Evolutionary conservation across 139 green algal species (phyloP).

Genomic region (Chlorella sp.): DNA sequence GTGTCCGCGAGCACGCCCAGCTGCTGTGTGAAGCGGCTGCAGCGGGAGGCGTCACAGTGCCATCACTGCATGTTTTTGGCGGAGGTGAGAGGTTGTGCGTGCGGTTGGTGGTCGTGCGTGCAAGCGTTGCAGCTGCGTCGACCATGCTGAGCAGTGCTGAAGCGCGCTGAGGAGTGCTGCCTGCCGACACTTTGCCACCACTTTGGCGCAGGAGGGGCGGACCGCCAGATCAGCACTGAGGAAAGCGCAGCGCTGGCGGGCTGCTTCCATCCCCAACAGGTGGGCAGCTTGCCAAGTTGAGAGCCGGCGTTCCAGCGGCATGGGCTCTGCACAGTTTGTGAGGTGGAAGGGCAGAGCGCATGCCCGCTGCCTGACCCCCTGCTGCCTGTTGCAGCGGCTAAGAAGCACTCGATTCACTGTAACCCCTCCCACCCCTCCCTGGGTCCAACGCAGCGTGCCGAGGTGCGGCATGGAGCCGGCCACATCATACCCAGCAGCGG

Average conservation of each 20-base stretch:
- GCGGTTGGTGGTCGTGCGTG: background rate
- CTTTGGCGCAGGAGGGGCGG: background rate
- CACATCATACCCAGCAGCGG: conserved; percentile 48
- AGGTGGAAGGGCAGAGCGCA: too few species aligned
- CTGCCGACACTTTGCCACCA: too few species aligned
- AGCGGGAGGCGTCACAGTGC: conserved; percentile 14
- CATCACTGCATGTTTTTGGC: conserved; percentile 55
- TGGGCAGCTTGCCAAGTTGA: background rate
- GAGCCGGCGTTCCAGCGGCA: too few species aligned
- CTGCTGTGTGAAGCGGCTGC: background rate
- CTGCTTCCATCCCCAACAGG: conserved; percentile 23
- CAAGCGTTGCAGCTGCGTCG: background rate
- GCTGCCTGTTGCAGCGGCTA: too few species aligned
- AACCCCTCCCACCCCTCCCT: background rate
- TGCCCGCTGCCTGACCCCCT: too few species aligned
- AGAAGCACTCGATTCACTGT: too few species aligned
- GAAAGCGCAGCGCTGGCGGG: conserved; percentile 19
- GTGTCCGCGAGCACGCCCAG: conserved; percentile 16
- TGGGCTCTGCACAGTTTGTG: too few species aligned
- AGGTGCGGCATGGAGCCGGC: conserved; percentile 34
- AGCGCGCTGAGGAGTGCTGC: too few species aligned
- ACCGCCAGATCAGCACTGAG: conserved; percentile 30
- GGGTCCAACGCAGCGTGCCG: conserved; percentile 5
- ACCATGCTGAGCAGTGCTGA: too few species aligned
- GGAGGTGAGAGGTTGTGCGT: background rate